Conservation (phyloP, 495 filamentous ascomycete species). For the Trichoderma virens region DNA sequence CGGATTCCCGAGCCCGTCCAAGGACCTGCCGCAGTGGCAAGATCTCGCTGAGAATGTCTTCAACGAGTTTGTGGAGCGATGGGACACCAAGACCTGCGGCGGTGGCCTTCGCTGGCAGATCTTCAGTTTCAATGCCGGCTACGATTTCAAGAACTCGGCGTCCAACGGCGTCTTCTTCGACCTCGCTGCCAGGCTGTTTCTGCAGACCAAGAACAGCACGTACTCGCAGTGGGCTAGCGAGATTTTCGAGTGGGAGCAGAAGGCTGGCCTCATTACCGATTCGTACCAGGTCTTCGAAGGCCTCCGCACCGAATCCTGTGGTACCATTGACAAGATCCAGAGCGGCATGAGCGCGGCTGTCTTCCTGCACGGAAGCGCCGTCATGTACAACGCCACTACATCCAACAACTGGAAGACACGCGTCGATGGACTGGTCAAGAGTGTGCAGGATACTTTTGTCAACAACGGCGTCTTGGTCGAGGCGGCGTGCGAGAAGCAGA, state of each 20-base stretch:
- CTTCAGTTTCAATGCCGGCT: slow-evolving; percentile 71
- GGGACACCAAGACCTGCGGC: slow-evolving; percentile 60
- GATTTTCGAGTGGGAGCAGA: slow-evolving; percentile 60
- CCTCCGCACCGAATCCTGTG: slow-evolving; percentile 35
- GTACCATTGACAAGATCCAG: slow-evolving; percentile 51
- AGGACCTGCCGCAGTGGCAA: slow-evolving; percentile 63
- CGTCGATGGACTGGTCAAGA: slow-evolving; percentile 47
- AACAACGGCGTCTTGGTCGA: slow-evolving; percentile 54
- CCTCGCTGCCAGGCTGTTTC: slow-evolving; percentile 62
- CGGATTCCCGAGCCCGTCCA: slow-evolving; percentile 59
- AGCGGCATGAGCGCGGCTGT: slow-evolving; percentile 73
- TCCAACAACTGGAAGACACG: slow-evolving; percentile 49
- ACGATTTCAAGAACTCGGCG: slow-evolving; percentile 72
- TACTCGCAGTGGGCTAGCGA: slow-evolving; percentile 69
- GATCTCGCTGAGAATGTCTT: slow-evolving; percentile 72
- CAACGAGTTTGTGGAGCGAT: slow-evolving; percentile 57
- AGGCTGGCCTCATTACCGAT: slow-evolving; percentile 51
- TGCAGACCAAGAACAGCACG: slow-evolving; percentile 67
- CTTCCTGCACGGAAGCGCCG: slow-evolving; percentile 62
- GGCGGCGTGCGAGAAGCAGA: slow-evolving; percentile 57
- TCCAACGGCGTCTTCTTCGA: slow-evolving; percentile 77
- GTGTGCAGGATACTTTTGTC: slow-evolving; percentile 49
- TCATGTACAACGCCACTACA: slow-evolving; percentile 65
- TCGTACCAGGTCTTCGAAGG: slow-evolving; percentile 63
- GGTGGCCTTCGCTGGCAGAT: slow-evolving; percentile 87